Evolutionary conservation across 805 yeast genomes (phyloP).

Genomic region (Cyberlindnera mycetangii): DNA sequence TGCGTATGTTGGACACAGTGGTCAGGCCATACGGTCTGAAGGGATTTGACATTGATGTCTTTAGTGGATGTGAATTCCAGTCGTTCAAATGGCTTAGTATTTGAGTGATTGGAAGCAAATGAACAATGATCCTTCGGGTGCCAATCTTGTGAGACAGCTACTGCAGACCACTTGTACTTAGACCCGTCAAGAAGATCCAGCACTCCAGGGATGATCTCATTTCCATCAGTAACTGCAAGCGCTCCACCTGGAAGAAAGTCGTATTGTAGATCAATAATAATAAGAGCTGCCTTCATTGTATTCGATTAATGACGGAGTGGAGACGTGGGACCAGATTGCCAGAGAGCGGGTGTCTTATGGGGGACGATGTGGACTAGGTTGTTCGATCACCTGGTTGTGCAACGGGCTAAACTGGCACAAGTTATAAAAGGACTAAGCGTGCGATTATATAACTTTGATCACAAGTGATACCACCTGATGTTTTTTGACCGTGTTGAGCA

Average conservation of each 20-base stretch:
- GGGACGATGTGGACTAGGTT: not conserved
- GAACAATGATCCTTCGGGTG: constrained; percentile 79
- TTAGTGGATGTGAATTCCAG: constrained; percentile 51
- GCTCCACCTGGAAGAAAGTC: constrained; percentile 88
- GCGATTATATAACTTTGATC: not conserved
- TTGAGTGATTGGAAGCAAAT: constrained; percentile 68
- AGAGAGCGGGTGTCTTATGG: too few relatives aligned
- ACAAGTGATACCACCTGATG: not conserved
- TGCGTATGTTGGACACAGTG: constrained; percentile 75
- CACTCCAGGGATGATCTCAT: constrained; percentile 52
- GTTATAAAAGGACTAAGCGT: too few relatives aligned
- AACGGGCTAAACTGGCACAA: too few relatives aligned
- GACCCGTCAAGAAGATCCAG: constrained; percentile 40
- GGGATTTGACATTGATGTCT: constrained; percentile 27
- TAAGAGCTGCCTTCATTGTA: constrained; percentile 51
- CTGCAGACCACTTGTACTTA: constrained; percentile 52
- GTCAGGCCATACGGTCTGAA: constrained; percentile 78
- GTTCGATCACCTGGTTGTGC: too few relatives aligned
- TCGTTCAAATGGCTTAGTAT: constrained; percentile 46
- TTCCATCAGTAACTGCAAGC: constrained; percentile 68
- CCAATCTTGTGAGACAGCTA: constrained; percentile 84
- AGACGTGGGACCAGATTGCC: not conserved
- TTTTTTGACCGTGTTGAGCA: not conserved
- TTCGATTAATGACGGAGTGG: not conserved
- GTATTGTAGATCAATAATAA: constrained; percentile 79